A percentile compares a stretch with the other conserved stretches of the same genome.
Conservation (phyloP, 306 rosid genomes). For the Lathyrus oleraceus region DNA sequence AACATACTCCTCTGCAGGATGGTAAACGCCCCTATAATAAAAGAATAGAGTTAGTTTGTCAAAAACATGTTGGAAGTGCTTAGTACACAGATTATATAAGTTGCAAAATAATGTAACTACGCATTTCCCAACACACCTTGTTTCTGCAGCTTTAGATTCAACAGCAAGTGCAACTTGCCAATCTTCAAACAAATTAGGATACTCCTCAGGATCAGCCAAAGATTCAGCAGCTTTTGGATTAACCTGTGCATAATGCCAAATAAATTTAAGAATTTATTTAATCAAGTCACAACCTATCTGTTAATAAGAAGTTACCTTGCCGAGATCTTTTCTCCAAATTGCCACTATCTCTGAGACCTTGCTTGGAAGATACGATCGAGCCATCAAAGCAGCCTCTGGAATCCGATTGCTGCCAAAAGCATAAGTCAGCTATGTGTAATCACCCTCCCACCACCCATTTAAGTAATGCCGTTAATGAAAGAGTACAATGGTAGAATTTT, state of each 20-base stretch:
- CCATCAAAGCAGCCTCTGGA: constrained; percentile 99
- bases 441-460: neutral
- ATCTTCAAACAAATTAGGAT: constrained; percentile 89
- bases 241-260: constrained; percentile 55
- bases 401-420: constrained; percentile 79
- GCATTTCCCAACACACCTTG: constrained; percentile 57
- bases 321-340: constrained; percentile 93
- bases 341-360: constrained; percentile 95
- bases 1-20: constrained; percentile 69
- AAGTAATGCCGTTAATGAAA: constrained; percentile 25
- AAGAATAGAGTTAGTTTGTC: constrained; percentile 28
- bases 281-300: constrained; percentile 1
- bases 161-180: constrained; percentile 97
- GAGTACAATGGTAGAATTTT: constrained; percentile 4
- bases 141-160: constrained; percentile 71
- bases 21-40: constrained; percentile 65
- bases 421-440: constrained; percentile 25
- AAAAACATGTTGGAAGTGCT: constrained; percentile 22
- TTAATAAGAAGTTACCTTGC: constrained; percentile 60
- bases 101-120: constrained; percentile 7
- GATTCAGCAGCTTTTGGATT: constrained; percentile 95
- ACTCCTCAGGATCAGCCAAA: constrained; percentile 97
- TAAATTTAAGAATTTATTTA: neutral
- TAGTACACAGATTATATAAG: neutral
- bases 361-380: constrained; percentile 98